Conservation (phyloP, 169 alveolate genomes). For the Cryptosporidium baileyi region DNA sequence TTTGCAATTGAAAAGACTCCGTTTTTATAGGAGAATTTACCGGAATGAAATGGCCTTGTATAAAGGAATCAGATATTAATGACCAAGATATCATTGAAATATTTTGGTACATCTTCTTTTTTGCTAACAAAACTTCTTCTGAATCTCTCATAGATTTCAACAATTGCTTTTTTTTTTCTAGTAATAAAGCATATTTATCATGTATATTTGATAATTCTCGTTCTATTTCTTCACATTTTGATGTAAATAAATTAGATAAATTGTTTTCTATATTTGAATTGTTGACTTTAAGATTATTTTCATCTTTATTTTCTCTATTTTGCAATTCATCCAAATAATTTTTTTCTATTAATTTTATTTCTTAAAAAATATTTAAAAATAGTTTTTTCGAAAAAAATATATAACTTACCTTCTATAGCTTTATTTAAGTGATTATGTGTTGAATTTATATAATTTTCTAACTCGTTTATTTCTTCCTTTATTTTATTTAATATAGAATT, state of each 20-base stretch:
- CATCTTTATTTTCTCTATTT: not conserved
- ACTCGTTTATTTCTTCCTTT: not conserved
- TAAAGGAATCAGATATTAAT: slow-evolving; percentile 42
- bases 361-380: not conserved
- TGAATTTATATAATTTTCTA: slow-evolving; percentile 7
- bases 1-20: slow-evolving; percentile 38
- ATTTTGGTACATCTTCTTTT: slow-evolving; percentile 55
- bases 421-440: not conserved
- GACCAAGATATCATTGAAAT: slow-evolving; percentile 65
- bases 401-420: slow-evolving; percentile 18
- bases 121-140: slow-evolving; percentile 33
- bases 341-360: slow-evolving; percentile 6
- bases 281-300: not conserved
- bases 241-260: not conserved
- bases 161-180: slow-evolving; percentile 42
- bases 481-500: not conserved
- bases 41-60: slow-evolving; percentile 64
- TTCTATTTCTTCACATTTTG: slow-evolving; percentile 53
- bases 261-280: not conserved
- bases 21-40: slow-evolving; percentile 40
- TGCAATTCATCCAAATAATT: slow-evolving; percentile 21
- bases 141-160: slow-evolving; percentile 64
- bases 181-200: slow-evolving; percentile 30
- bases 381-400: not conserved
- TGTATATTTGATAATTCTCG: slow-evolving; percentile 35